Conservation (phyloP, 2,329 filamentous ascomycete genomes). For the Ophiostoma australiae region DNA sequence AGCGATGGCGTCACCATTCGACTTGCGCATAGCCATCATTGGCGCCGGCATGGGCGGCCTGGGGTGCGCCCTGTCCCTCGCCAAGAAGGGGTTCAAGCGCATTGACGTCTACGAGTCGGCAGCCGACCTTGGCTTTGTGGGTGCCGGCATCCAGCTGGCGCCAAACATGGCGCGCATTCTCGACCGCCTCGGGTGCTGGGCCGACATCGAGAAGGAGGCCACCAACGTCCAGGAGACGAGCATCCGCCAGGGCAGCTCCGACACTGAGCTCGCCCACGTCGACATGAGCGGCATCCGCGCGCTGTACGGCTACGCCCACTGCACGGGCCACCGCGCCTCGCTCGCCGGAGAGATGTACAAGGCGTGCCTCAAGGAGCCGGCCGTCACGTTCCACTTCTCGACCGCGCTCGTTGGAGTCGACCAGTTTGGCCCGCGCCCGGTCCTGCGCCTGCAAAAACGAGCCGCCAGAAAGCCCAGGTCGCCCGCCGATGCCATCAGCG, state of each 20-base stretch:
- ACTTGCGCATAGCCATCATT: slow-evolving; percentile 35
- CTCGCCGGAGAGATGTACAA: slow-evolving; percentile 65
- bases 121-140: slow-evolving; percentile 70
- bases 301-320: slow-evolving; percentile 70
- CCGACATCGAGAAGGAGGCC: slow-evolving; percentile 63
- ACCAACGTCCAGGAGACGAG: slow-evolving; percentile 67
- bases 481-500: background rate
- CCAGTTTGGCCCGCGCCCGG: slow-evolving; percentile 55
- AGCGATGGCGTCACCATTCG: slow-evolving; percentile 16
- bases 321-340: slow-evolving; percentile 71
- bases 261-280: slow-evolving; percentile 66
- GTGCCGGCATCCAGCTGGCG: slow-evolving; percentile 78
- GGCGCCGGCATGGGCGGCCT: slow-evolving; percentile 69
- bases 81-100: slow-evolving; percentile 68
- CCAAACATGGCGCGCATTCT: slow-evolving; percentile 78
- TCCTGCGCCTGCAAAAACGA: slow-evolving; percentile 42
- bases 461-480: background rate
- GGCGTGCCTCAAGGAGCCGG: slow-evolving; percentile 58
- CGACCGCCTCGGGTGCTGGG: slow-evolving; percentile 67
- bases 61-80: slow-evolving; percentile 64
- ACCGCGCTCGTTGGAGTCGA: slow-evolving; percentile 52
- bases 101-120: slow-evolving; percentile 72
- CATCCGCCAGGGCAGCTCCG: slow-evolving; percentile 65
- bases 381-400: slow-evolving; percentile 65
- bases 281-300: slow-evolving; percentile 61